A percentile compares a stretch with the other conserved stretches of the same genome.
phyloP scores from a whole-genome alignment of 495 filamentous ascomycete genomes.

The Podospora pseudocomata region DNA sequence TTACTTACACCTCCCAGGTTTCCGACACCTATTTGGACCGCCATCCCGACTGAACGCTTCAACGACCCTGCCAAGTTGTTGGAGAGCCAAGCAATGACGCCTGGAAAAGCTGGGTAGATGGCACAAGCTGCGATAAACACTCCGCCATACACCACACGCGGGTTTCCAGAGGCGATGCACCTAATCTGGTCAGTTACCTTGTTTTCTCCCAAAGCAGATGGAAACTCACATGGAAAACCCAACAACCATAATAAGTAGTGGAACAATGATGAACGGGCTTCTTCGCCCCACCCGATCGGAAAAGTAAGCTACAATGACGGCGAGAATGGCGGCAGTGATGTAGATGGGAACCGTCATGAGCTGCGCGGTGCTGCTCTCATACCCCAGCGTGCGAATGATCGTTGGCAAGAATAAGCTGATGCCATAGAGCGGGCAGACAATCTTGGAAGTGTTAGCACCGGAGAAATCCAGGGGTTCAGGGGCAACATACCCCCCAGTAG shows the following conservation, averaged over 20 bases:
- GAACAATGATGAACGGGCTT: conserved; percentile 60
- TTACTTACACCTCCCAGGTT: conserved; percentile 59
- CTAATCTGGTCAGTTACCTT: not conserved
- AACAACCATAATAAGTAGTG: conserved; percentile 56
- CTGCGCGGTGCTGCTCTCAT: conserved; percentile 60
- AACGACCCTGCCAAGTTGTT: conserved; percentile 70
- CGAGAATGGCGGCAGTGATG: conserved; percentile 57
- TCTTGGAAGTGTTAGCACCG: conserved; percentile 34
- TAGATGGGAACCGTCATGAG: conserved; percentile 75
- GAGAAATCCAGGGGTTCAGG: not conserved
- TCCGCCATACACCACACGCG: conserved; percentile 67
- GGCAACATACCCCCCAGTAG: conserved; percentile 46
- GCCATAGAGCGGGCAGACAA: conserved; percentile 68
- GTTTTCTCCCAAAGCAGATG: not conserved
- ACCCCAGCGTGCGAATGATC: conserved; percentile 55
- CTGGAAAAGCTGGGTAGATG: conserved; percentile 60
- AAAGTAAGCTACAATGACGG: conserved; percentile 54
- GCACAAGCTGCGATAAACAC: conserved; percentile 69
- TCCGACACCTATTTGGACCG: conserved; percentile 69
- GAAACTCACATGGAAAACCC: conserved; percentile 61
- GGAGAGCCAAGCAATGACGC: conserved; percentile 65
- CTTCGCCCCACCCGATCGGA: conserved; percentile 60
- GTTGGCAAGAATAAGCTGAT: conserved; percentile 69
- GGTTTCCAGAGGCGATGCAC: conserved; percentile 38
- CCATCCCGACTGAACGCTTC: conserved; percentile 71